Evolutionary conservation across 2,329 filamentous ascomycete genomes (phyloP).

Genomic region (Aureobasidium melanogenum): DNA sequence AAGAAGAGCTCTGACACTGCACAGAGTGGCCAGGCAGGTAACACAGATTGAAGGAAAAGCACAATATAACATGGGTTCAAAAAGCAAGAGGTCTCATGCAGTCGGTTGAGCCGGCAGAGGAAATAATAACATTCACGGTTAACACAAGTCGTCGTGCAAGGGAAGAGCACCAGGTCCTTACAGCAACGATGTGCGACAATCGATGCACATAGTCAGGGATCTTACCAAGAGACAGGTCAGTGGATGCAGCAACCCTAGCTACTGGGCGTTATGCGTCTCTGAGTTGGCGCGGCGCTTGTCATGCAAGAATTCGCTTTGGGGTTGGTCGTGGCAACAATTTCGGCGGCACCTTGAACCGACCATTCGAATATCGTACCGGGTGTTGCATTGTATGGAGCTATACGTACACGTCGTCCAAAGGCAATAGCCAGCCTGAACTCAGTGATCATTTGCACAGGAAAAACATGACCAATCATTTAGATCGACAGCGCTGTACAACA

Average conservation of each 20-base stretch:
- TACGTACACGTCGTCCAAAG: neutral
- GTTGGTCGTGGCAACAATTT: neutral
- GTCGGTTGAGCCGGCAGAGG: neutral
- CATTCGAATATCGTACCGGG: neutral
- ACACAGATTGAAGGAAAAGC: neutral
- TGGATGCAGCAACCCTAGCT: neutral
- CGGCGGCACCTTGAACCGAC: neutral
- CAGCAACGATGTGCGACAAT: constrained; percentile 10
- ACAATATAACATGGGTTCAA: neutral
- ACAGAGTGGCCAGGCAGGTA: neutral
- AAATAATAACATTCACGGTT: constrained; percentile 3
- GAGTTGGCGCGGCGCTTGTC: neutral
- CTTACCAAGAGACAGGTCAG: neutral
- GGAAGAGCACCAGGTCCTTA: neutral
- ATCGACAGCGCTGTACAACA: neutral
- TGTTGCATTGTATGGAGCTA: too few species aligned
- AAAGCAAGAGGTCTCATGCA: neutral
- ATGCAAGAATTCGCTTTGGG: constrained; percentile 4
- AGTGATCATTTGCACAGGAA: neutral
- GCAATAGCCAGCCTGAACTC: neutral
- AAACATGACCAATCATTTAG: neutral
- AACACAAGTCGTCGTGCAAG: constrained; percentile 1
- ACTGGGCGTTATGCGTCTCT: neutral
- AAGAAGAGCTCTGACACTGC: neutral
- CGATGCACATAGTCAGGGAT: neutral